Percentiles rank a stretch among this genome's conserved stretches.
phyloP scores from a whole-genome alignment of 2,329 filamentous ascomycete genomes.

The Colletotrichum musicola region DNA sequence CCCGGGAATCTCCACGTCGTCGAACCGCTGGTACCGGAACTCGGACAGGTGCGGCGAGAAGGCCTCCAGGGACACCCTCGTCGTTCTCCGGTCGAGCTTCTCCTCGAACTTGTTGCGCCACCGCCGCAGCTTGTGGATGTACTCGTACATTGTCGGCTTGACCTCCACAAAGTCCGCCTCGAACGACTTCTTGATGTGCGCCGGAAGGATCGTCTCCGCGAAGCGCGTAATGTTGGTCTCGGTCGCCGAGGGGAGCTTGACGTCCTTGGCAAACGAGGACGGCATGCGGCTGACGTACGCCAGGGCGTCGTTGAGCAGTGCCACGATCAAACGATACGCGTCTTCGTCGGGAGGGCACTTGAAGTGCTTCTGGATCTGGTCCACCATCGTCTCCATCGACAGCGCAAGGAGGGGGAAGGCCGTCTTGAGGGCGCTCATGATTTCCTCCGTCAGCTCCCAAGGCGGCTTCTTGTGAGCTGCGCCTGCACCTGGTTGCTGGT shows the following conservation, averaged over 20 bases:
- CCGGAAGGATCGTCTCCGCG: conserved; percentile 93
- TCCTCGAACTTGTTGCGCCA: conserved; percentile 99
- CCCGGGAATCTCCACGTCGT: conserved; percentile 97
- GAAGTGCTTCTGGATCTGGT: conserved; percentile 99
- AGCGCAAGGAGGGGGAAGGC: conserved; percentile 95
- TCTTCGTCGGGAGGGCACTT: conserved; percentile 99
- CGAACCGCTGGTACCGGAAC: conserved; percentile 97
- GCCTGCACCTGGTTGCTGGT: conserved; percentile 37
- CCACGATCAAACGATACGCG: conserved; percentile 97
- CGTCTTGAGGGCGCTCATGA: conserved; percentile 95
- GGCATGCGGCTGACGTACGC: conserved; percentile 93
- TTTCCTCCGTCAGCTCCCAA: conserved; percentile 97
- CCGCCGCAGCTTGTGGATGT: conserved; percentile 94
- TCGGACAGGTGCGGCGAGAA: conserved; percentile 95
- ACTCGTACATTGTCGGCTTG: conserved; percentile 98
- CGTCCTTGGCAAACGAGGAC: conserved; percentile 86
- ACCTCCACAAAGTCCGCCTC: conserved; percentile 96
- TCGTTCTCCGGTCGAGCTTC: conserved; percentile 87
- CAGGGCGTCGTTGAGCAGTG: conserved; percentile 92
- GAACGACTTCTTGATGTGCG: conserved; percentile 95
- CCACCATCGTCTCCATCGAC: conserved; percentile 99
- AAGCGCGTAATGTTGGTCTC: conserved; percentile 98
- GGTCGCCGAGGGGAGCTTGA: conserved; percentile 89
- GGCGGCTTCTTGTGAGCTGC: conserved; percentile 78
- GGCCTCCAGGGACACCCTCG: conserved; percentile 80